Conservation (phyloP, 164 flowering plant species). For the Umbellularia californica region DNA sequence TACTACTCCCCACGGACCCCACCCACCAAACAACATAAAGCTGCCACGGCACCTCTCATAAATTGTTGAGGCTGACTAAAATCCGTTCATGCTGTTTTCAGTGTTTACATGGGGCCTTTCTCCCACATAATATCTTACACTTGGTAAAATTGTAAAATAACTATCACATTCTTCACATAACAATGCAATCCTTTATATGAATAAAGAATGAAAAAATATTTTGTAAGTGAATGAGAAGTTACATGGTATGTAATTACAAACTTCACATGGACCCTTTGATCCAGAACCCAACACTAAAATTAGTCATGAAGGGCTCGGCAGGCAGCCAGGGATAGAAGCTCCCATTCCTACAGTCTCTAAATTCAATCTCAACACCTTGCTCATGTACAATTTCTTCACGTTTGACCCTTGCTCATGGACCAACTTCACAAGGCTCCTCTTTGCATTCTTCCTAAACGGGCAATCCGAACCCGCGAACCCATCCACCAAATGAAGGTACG, state of each 20-base stretch:
- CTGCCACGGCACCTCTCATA: too few species aligned
- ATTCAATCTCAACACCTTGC: conserved; percentile 51
- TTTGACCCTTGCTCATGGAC: conserved; percentile 71
- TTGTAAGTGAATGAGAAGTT: background rate
- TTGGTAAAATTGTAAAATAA: too few species aligned
- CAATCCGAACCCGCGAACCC: conserved; percentile 74
- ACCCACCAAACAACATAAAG: too few species aligned
- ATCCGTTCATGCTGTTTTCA: too few species aligned
- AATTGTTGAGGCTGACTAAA: too few species aligned
- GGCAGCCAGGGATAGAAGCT: background rate
- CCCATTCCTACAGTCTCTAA: conserved; percentile 18
- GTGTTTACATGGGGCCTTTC: too few species aligned
- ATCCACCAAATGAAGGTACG: conserved; percentile 86
- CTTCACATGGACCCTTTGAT: too few species aligned
- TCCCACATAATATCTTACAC: too few species aligned
- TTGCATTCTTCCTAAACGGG: conserved; percentile 82
- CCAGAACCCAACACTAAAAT: background rate
- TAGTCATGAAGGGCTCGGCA: conserved; percentile 3
- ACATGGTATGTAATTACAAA: background rate
- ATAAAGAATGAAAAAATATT: background rate
- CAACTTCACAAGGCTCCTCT: conserved; percentile 69
- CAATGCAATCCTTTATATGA: too few species aligned
- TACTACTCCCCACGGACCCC: too few species aligned
- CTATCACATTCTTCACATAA: too few species aligned
- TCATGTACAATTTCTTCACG: conserved; percentile 69